These are phyloP conservation scores for Chaetomium fimeti DNA, from an alignment of 495 filamentous ascomycete species.

Conservation along the genomic window DNA sequence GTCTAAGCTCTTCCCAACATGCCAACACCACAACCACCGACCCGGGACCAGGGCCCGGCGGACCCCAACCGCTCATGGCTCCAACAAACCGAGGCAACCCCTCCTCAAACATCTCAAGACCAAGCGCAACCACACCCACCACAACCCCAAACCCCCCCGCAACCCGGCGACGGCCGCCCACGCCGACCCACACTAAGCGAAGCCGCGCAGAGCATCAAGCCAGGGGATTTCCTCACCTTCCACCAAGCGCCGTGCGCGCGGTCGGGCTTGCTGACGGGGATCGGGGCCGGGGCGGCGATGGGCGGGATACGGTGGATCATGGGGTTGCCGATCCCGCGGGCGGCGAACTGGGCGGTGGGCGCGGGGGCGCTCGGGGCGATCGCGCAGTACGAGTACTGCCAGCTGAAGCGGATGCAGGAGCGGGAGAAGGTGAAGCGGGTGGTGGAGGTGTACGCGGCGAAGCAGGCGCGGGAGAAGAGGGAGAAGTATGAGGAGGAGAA, in stretches of 20 bases:
- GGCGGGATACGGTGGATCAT: constrained; percentile 70
- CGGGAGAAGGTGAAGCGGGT: constrained; percentile 73
- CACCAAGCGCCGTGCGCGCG: constrained; percentile 81
- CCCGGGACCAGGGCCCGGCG: constrained; percentile 7
- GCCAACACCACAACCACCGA: constrained; percentile 17
- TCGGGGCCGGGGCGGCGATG: constrained; percentile 69
- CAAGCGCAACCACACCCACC: background rate
- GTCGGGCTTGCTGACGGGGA: constrained; percentile 77
- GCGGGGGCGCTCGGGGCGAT: constrained; percentile 63
- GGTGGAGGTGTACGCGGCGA: constrained; percentile 73
- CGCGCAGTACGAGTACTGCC: constrained; percentile 76
- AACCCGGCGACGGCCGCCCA: constrained; percentile 7
- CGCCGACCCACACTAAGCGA: constrained; percentile 50
- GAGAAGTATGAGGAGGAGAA: constrained; percentile 45
- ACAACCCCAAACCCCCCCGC: background rate
- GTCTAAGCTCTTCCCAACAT: background rate
- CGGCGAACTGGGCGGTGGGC: constrained; percentile 84
- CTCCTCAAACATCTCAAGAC: background rate
- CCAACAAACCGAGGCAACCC: constrained; percentile 5
- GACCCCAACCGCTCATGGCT: constrained; percentile 23
- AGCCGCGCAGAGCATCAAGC: constrained; percentile 62
- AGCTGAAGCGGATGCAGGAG: constrained; percentile 66
- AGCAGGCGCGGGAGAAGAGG: constrained; percentile 54
- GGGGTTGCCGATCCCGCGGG: constrained; percentile 54
- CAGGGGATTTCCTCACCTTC: constrained; percentile 68